Percentiles rank a stretch among this genome's conserved stretches.
phyloP scores from a whole-genome alignment of 1,284 basidiomycete genomes.

The Tilletia indica region DNA sequence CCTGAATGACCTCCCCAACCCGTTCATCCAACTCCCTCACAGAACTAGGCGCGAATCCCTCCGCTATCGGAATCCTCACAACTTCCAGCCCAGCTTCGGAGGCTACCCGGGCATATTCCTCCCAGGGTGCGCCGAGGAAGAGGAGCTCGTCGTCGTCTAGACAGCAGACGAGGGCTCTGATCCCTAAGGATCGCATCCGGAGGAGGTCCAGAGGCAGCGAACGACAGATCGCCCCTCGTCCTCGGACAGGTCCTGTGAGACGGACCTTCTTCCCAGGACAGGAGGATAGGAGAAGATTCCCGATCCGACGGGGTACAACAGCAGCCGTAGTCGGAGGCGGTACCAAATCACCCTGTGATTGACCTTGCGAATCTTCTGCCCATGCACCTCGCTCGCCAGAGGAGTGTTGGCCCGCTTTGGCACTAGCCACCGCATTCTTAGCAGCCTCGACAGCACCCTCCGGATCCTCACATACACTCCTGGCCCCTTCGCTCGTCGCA shows the following conservation, averaged over 20 bases:
- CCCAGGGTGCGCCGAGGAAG: slow-evolving; percentile 79
- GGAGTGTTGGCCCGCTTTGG: not conserved
- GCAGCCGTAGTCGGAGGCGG: not conserved
- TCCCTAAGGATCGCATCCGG: slow-evolving; percentile 73
- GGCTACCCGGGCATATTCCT: slow-evolving; percentile 69
- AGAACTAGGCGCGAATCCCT: slow-evolving; percentile 74
- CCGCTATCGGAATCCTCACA: slow-evolving; percentile 76
- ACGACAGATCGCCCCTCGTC: slow-evolving; percentile 78
- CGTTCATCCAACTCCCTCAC: slow-evolving; percentile 66
- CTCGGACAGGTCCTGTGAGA: slow-evolving; percentile 74
- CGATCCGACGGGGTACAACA: slow-evolving; percentile 59
- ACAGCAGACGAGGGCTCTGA: slow-evolving; percentile 80
- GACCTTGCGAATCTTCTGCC: not conserved
- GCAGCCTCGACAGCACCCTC: slow-evolving; percentile 12
- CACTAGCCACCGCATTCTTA: not conserved
- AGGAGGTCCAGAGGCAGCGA: slow-evolving; percentile 74
- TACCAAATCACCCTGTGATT: not conserved
- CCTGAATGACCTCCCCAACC: slow-evolving; percentile 69
- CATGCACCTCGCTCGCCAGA: not conserved
- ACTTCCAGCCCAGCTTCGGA: slow-evolving; percentile 71
- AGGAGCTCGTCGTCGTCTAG: slow-evolving; percentile 81
- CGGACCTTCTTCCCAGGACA: slow-evolving; percentile 97
- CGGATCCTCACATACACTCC: slow-evolving; percentile 4
- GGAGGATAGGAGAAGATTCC: slow-evolving; percentile 85
- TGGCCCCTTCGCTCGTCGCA: slow-evolving; percentile 1